Percentiles rank a stretch among this genome's conserved stretches.
phyloP scores from a whole-genome alignment of 1,284 basidiomycete species.

The Moesziomyces globuligerus region DNA sequence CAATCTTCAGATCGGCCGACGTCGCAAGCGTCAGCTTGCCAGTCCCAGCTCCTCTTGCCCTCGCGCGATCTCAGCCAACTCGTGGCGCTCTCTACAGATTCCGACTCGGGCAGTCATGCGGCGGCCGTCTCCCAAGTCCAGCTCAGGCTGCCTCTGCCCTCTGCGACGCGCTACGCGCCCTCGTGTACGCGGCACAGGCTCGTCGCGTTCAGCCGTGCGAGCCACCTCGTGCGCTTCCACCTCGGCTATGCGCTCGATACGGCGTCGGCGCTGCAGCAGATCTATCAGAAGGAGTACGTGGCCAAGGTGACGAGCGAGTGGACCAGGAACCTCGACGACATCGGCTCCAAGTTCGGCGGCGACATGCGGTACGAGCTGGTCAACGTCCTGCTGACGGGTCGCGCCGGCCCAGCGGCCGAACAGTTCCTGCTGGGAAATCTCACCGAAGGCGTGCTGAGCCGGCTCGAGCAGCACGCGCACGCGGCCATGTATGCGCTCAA shows the following conservation, averaged over 20 bases:
- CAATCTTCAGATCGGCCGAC: not conserved
- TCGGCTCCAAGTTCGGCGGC: slow-evolving; percentile 40
- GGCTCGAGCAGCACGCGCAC: slow-evolving; percentile 34
- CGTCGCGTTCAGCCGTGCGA: slow-evolving; percentile 18
- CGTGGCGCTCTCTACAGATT: not conserved
- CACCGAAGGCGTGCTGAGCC: slow-evolving; percentile 49
- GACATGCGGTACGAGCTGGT: slow-evolving; percentile 55
- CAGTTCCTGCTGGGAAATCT: slow-evolving; percentile 52
- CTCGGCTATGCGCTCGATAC: slow-evolving; percentile 49
- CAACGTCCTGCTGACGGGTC: slow-evolving; percentile 47
- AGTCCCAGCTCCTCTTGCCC: slow-evolving; percentile 7
- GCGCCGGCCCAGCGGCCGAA: slow-evolving; percentile 50
- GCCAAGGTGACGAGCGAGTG: slow-evolving; percentile 46
- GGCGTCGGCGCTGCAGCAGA: slow-evolving; percentile 24
- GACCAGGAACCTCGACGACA: slow-evolving; percentile 41
- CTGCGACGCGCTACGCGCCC: slow-evolving; percentile 13
- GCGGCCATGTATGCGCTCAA: slow-evolving; percentile 32
- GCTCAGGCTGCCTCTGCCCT: slow-evolving; percentile 10
- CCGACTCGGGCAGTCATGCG: too few species aligned
- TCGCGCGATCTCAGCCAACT: slow-evolving; percentile 17
- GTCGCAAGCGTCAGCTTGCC: not conserved
- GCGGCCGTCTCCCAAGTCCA: slow-evolving; percentile 2
- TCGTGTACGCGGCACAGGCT: slow-evolving; percentile 6
- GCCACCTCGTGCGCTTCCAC: slow-evolving; percentile 40
- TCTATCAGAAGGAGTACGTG: slow-evolving; percentile 27